Conservation (phyloP, 2,329 filamentous ascomycete genomes). For the Stachybotrys echinatus region DNA sequence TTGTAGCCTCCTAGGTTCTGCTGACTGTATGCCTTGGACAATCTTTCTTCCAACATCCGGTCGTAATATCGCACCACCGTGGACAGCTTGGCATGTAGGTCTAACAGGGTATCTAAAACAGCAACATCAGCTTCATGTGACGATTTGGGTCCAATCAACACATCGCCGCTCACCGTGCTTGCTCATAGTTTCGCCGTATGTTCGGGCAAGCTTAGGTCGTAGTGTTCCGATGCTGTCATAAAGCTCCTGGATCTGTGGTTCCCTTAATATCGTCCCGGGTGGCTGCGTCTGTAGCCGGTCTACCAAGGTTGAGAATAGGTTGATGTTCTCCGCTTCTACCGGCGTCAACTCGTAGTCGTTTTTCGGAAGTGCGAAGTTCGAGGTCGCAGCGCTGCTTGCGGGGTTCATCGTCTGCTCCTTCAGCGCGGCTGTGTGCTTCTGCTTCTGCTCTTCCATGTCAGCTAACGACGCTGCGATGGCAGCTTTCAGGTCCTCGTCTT, state of each 20-base stretch:
- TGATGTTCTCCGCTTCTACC: slow-evolving; percentile 96
- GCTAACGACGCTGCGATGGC: slow-evolving; percentile 91
- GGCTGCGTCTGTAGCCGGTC: slow-evolving; percentile 93
- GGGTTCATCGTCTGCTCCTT: slow-evolving; percentile 66
- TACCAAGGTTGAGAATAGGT: slow-evolving; percentile 88
- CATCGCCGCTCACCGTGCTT: slow-evolving; percentile 70
- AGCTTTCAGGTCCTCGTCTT: slow-evolving; percentile 88
- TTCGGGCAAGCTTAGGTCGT: slow-evolving; percentile 87
- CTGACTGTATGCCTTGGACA: slow-evolving; percentile 88
- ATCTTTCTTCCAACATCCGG: slow-evolving; percentile 90
- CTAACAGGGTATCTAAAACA: slow-evolving; percentile 73
- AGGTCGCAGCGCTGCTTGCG: slow-evolving; percentile 27
- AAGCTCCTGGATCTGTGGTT: slow-evolving; percentile 95
- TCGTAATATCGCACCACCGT: slow-evolving; percentile 98
- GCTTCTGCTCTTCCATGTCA: slow-evolving; percentile 98
- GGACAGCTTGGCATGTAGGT: slow-evolving; percentile 90
- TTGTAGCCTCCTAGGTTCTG: slow-evolving; percentile 65
- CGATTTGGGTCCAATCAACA: background rate
- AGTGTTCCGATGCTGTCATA: slow-evolving; percentile 96
- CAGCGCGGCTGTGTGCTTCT: slow-evolving; percentile 76
- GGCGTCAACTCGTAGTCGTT: slow-evolving; percentile 92
- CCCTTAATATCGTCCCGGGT: slow-evolving; percentile 89
- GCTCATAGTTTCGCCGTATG: slow-evolving; percentile 98
- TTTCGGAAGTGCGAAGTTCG: slow-evolving; percentile 60
- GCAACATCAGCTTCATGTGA: background rate